Evolutionary conservation across 2,329 filamentous ascomycete genomes (phyloP).

Genomic region (Grosmannia penicillata): DNA sequence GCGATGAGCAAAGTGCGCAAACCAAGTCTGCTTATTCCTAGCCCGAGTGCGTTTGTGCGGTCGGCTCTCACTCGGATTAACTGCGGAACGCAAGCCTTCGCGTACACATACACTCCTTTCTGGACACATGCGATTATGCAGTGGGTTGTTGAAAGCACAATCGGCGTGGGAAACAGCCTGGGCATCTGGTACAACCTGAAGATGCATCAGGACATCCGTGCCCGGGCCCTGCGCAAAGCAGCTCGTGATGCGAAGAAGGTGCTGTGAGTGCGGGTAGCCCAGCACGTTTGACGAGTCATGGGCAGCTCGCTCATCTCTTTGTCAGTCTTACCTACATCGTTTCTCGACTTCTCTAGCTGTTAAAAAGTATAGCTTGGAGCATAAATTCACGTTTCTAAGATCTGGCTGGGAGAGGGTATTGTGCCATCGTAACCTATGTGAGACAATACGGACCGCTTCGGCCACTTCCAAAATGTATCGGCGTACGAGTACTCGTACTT

Average conservation of each 20-base stretch:
- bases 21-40: slow-evolving; percentile 63
- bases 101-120: slow-evolving; percentile 79
- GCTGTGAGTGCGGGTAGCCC: background rate
- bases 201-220: slow-evolving; percentile 76
- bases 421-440: too few relatives aligned
- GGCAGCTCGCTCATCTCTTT: too few relatives aligned
- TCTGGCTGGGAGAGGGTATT: too few relatives aligned
- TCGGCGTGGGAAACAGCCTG: slow-evolving; percentile 32
- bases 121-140: slow-evolving; percentile 87
- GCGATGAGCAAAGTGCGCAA: slow-evolving; percentile 95
- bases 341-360: background rate
- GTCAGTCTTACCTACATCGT: too few relatives aligned
- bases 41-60: slow-evolving; percentile 67
- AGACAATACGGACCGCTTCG: too few relatives aligned
- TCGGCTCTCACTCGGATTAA: slow-evolving; percentile 70
- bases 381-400: too few relatives aligned
- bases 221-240: slow-evolving; percentile 67
- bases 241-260: slow-evolving; percentile 65
- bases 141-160: slow-evolving; percentile 55
- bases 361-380: too few relatives aligned
- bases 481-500: background rate
- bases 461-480: too few relatives aligned
- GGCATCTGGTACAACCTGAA: slow-evolving; percentile 36
- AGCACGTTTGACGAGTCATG: too few relatives aligned
- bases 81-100: slow-evolving; percentile 63